phyloP scores from a whole-genome alignment of 352 stramenopile genomes.

The Phytophthora quininea region DNA sequence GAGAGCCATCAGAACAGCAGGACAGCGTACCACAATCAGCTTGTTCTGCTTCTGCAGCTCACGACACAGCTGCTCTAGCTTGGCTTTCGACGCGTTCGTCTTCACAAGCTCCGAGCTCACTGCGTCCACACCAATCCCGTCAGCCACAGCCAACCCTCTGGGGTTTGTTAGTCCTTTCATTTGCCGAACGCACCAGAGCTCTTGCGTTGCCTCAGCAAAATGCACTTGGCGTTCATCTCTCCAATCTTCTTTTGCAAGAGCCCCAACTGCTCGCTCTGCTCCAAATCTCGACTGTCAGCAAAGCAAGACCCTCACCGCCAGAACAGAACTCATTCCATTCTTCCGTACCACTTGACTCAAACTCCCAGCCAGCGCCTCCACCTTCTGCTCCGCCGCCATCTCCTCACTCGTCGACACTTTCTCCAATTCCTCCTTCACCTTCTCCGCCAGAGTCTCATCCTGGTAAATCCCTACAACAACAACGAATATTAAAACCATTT shows the following conservation, averaged over 20 bases:
- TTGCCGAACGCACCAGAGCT: constrained; percentile 39
- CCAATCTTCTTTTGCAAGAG: constrained; percentile 83
- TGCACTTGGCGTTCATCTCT: constrained; percentile 81
- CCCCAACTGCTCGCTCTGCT: constrained; percentile 59
- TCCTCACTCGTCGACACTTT: constrained; percentile 43
- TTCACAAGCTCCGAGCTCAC: constrained; percentile 70
- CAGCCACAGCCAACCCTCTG: background rate
- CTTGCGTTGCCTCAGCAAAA: constrained; percentile 82
- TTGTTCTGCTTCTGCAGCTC: constrained; percentile 91
- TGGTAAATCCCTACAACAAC: constrained; percentile 56
- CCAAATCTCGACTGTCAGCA: constrained; percentile 1
- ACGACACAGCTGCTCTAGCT: constrained; percentile 85
- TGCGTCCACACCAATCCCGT: constrained; percentile 25
- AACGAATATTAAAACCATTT: background rate
- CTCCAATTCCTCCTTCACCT: constrained; percentile 42
- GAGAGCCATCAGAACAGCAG: background rate
- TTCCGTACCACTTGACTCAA: constrained; percentile 52
- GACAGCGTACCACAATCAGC: constrained; percentile 61
- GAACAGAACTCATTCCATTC: background rate
- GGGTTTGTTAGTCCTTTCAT: background rate
- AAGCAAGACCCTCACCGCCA: background rate
- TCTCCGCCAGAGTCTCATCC: constrained; percentile 53
- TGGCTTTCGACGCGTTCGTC: constrained; percentile 65
- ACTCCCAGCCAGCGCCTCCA: constrained; percentile 37
- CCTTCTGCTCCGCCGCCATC: constrained; percentile 55